These are phyloP conservation scores for Nakazawaea ishiwadae DNA, from an alignment of 805 yeast species.

Conservation along the genomic window DNA sequence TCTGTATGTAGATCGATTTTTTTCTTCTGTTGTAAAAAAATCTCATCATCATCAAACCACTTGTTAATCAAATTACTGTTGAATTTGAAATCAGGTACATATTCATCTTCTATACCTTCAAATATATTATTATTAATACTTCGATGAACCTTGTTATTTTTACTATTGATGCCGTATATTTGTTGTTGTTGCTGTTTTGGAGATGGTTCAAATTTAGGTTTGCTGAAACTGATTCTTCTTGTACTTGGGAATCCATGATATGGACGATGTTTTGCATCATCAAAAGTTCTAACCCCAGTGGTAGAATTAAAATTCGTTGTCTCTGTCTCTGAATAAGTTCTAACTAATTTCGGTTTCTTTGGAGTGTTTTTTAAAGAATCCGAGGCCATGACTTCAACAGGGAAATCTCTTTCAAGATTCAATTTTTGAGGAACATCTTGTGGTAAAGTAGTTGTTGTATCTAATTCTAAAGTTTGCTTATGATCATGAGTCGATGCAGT, in stretches of 20 bases:
- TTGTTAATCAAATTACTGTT: slow-evolving; percentile 36
- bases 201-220: too few relatives aligned
- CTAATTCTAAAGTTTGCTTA: slow-evolving; percentile 7
- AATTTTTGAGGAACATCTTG: background rate
- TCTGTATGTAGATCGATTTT: slow-evolving; percentile 8
- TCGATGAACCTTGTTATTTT: slow-evolving; percentile 1
- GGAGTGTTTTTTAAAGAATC: slow-evolving; percentile 9
- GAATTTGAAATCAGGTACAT: slow-evolving; percentile 68
- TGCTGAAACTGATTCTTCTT: slow-evolving; percentile 7
- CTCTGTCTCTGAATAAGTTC: slow-evolving; percentile 65
- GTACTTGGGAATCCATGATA: slow-evolving; percentile 16
- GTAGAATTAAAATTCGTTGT: slow-evolving; percentile 51
- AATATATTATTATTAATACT: slow-evolving; percentile 17
- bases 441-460: background rate
- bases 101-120: slow-evolving; percentile 66
- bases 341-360: slow-evolving; percentile 29
- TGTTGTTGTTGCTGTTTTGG: slow-evolving; percentile 3
- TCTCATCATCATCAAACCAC: slow-evolving; percentile 35
- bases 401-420: slow-evolving; percentile 11
- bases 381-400: slow-evolving; percentile 12
- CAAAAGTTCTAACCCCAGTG: slow-evolving; percentile 50
- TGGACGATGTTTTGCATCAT: slow-evolving; percentile 49
- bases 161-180: slow-evolving; percentile 15
- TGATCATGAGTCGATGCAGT: slow-evolving; percentile 11
- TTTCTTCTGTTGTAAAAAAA: background rate